A percentile compares a stretch with the other conserved stretches of the same genome.
Conservation (phyloP, 495 filamentous ascomycete species). For the Podospora fimiseda region DNA sequence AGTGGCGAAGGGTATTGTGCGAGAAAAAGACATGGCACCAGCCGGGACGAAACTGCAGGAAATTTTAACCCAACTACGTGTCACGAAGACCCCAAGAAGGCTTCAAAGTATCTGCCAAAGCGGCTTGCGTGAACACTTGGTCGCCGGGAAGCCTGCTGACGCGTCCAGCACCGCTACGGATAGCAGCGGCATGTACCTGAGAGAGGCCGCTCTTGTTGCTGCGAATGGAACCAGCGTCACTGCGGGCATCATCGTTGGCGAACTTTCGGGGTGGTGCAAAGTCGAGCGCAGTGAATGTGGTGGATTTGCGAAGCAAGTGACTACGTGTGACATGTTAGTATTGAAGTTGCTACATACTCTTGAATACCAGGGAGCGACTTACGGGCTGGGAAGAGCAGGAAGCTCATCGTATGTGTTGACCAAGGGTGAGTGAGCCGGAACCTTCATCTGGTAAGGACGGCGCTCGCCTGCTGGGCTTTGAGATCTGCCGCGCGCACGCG, state of each 20-base stretch:
- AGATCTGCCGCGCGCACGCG: conserved; percentile 64
- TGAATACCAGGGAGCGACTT: too few species aligned
- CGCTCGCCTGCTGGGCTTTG: conserved; percentile 74
- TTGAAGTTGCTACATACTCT: neutral
- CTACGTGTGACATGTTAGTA: conserved; percentile 37
- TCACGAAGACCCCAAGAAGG: conserved; percentile 69
- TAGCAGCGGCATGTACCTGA: conserved; percentile 59
- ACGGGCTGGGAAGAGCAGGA: conserved; percentile 79
- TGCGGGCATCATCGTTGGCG: conserved; percentile 61
- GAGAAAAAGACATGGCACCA: neutral
- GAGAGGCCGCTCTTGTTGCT: conserved; percentile 80
- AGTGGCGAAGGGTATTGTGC: neutral
- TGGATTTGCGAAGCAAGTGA: conserved; percentile 80
- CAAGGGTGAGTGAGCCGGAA: conserved; percentile 68
- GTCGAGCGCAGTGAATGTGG: conserved; percentile 83
- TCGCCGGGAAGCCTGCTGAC: conserved; percentile 80
- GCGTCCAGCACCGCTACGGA: conserved; percentile 84
- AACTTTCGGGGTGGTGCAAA: conserved; percentile 92
- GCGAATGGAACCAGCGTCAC: conserved; percentile 85
- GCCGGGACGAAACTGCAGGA: neutral
- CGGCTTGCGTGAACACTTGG: conserved; percentile 72
- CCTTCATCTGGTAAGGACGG: conserved; percentile 63
- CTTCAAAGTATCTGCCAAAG: conserved; percentile 62
- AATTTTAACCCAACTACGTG: neutral
- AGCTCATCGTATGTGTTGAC: conserved; percentile 84